Evolutionary conservation across 345 rosid species (phyloP).

Genomic region (Sapria himalayana): DNA sequence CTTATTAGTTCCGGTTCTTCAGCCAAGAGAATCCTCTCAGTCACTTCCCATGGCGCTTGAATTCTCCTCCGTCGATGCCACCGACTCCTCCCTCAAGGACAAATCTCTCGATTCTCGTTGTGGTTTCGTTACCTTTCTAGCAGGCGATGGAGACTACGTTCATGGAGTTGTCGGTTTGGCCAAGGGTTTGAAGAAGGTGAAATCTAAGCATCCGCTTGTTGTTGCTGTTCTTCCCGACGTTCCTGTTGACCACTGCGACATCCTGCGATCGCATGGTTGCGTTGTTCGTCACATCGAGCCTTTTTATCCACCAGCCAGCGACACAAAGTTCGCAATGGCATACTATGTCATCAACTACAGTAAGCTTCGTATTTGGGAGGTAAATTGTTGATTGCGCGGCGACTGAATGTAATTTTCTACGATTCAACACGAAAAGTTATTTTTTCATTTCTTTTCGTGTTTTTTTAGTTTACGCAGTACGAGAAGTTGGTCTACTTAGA

Average conservation of each 20-base stretch:
- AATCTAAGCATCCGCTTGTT: constrained; percentile 43
- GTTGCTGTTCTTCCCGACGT: constrained; percentile 78
- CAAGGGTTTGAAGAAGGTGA: constrained; percentile 52
- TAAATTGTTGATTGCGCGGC: constrained; percentile 10
- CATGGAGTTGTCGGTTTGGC: constrained; percentile 67
- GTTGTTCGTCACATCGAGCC: constrained; percentile 45
- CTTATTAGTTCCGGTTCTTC: too few relatives aligned
- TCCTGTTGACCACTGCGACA: constrained; percentile 48
- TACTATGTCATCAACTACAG: constrained; percentile 73
- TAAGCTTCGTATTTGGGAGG: constrained; percentile 75
- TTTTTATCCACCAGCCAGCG: constrained; percentile 47
- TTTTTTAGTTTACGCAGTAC: constrained; percentile 38
- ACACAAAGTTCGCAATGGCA: constrained; percentile 52
- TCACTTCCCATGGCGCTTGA: constrained; percentile 8
- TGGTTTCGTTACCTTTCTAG: constrained; percentile 50
- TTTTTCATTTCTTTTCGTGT: background rate
- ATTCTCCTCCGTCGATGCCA: background rate
- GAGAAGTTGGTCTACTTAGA: constrained; percentile 68
- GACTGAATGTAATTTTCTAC: too few relatives aligned
- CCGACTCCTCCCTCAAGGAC: too few relatives aligned
- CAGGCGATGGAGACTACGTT: constrained; percentile 53
- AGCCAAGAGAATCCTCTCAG: too few relatives aligned
- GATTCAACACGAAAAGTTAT: background rate
- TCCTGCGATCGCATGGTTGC: constrained; percentile 49
- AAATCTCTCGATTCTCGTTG: constrained; percentile 2